phyloP scores from a whole-genome alignment of 768 basidiomycete species.

The Austroboletus eburneus region DNA sequence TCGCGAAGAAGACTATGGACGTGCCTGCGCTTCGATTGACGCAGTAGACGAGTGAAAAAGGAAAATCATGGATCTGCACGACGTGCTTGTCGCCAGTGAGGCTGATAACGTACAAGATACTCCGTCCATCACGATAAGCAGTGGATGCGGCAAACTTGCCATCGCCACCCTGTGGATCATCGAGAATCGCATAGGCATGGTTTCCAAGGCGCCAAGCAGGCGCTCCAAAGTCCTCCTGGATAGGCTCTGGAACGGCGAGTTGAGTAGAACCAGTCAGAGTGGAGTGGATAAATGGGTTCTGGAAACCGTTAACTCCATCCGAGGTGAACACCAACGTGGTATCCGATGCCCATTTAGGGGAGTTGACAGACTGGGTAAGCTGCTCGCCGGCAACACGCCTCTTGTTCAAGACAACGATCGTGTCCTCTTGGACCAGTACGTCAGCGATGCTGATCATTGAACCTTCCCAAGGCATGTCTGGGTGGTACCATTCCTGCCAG shows the following conservation, averaged over 20 bases:
- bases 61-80: no score
- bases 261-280: no score
- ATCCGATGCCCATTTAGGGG: no score
- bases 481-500: constrained; percentile 64
- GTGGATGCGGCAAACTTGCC: constrained; percentile 12
- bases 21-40: no score
- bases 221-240: constrained; percentile 23
- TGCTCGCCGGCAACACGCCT: no score
- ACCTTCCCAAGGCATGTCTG: constrained; percentile 68
- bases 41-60: no score
- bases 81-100: constrained; percentile 3
- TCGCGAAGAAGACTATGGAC: no score
- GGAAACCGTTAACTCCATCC: constrained; percentile 48
- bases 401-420: no score
- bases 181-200: constrained; percentile 23
- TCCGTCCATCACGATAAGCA: constrained; percentile 19
- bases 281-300: constrained; percentile 54
- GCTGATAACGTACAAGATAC: constrained; percentile 31
- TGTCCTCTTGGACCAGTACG: no score
- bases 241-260: no score
- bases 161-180: constrained; percentile 14
- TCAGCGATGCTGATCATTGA: constrained; percentile 48
- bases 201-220: constrained; percentile 15
- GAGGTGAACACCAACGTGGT: no score
- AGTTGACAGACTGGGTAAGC: no score